Evolutionary conservation across 1,284 basidiomycete genomes (phyloP).

Genomic region (Cerioporus squamosus): DNA sequence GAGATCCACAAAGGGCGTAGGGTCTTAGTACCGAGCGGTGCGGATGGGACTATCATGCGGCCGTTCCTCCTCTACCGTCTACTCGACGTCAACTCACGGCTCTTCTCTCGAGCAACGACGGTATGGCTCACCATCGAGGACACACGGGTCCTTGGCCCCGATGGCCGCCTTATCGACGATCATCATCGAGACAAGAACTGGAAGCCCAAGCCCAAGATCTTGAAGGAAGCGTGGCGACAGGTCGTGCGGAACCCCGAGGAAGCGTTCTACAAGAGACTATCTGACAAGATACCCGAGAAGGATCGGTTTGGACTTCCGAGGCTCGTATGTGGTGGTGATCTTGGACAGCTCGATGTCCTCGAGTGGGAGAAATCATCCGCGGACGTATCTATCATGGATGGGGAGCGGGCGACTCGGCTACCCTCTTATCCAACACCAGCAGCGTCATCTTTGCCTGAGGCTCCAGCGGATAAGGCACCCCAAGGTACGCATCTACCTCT

Average conservation of each 20-base stretch:
- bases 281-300: background rate
- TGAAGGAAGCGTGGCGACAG: slow-evolving; percentile 25
- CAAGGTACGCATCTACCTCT: background rate
- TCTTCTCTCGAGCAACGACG: slow-evolving; percentile 19
- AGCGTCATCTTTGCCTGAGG: background rate
- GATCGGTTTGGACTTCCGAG: slow-evolving; percentile 2
- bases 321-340: slow-evolving; percentile 12
- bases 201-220: slow-evolving; percentile 1
- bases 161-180: background rate
- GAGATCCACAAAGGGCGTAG: slow-evolving; percentile 10
- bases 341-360: slow-evolving; percentile 4
- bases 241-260: slow-evolving; percentile 6
- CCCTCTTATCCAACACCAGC: background rate
- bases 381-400: background rate
- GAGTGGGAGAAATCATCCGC: slow-evolving; percentile 4
- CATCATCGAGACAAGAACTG: background rate
- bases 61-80: slow-evolving; percentile 5
- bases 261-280: slow-evolving; percentile 7
- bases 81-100: slow-evolving; percentile 10
- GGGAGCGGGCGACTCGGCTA: background rate
- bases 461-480: no score
- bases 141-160: slow-evolving; percentile 1
- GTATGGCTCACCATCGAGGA: slow-evolving; percentile 16
- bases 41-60: background rate
- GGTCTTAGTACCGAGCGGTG: background rate